Base-by-base conservation (phyloP, 768 basidiomycete genomes). In the Ramaria rubella region DNA sequence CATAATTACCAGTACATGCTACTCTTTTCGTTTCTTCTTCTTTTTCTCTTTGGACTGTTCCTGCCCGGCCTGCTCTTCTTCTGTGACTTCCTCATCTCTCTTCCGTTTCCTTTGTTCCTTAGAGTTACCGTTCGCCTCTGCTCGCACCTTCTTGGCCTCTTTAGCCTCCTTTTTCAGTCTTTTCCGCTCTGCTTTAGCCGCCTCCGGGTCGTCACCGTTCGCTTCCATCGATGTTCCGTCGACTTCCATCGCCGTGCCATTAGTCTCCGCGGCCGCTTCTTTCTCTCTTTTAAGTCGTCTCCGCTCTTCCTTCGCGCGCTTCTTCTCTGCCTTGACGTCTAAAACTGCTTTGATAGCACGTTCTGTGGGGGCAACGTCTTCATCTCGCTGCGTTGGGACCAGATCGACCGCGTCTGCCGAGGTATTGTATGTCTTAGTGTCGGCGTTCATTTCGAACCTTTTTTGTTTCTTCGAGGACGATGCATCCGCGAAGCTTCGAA, bases 301-400 rank as follows among this genome's bases (percentile, higher is more conserved):
- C 68, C 77, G 78, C 73, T 88, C 88, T 72, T 91, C 87, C 73
- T 90, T 91, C 36, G 80, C 81, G 65, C 75, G 82, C 70, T 77
- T 80, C 77, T 90, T 92, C 74, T 95, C 94, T 60, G 87, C 87
- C 73, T 91, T 91, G 63, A 90, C 87, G 58, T 94, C 90, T 62
- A 82, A 65, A 38, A 82, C 90, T 30, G 77, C 85, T 71, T 85
- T 78, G 23, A 91, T 73, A 2, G 92, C 93, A 23, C 76, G 70
- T 63, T 88, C 82, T 69, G 86, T 73, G n/a, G 91, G 84, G 43
- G 7, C 52, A 6, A 46, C 9, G 12, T 34, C 55, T 34, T 60
- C 61, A 50, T 86, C 83, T 50, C 85, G 81, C 70, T 94, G 94
- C 30, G 95, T 90, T 36, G 94, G 80, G 46, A 97, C 80, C 59